Evolutionary conservation across 2,329 filamentous ascomycete genomes (phyloP), one percentile per base, ranked within the genome.

Genomic region (Neocatenulostroma microsporum): DNA sequence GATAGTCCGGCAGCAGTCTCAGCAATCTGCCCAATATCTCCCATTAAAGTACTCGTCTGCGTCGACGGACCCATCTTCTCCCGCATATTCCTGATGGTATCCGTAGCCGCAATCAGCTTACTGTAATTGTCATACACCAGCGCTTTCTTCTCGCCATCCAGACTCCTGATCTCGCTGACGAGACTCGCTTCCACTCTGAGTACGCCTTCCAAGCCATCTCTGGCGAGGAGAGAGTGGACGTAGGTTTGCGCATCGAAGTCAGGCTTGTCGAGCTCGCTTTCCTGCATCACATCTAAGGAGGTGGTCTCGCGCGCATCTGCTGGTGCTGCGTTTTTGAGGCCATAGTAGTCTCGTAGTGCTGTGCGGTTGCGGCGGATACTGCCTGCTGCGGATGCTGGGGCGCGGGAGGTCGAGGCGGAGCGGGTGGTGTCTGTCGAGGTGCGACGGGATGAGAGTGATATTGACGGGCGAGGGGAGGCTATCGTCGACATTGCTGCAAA

Each of bases 41-140:
- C 78, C 46, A 82, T 77, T 20, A 88, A 69, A 0, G 80, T 85
- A 30, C 77, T 78, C 2, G 80, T 78, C 1, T 82, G 81, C 41
- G 81, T 82, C 30, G 87, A 58, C 3, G 82, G 82, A 51, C 87
- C 83, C 82, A 89, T 88, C 46, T 80, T 85, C 21, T 76, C 72
- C 40, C 84, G 72, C 84, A 91, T 88, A 69, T 84, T 86, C 33
- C 84, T 76, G 54, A 98, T 98, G 3, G 89, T 96, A 62, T 94
- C 89, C 9, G 93, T 95, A 1, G 91, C 91, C n/a, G 82, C 77
- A 48, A 98, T 95, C 49, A 98, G 66, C 64, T 96, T 96, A 50
- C 83, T 91, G 62, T 96, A 98, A 58, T 98, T 98, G 60, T 98
- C 89, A 61, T 98, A 98, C 4, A 98, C 91, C 44, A 98, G 66